A percentile compares a stretch with the other conserved stretches of the same genome.
phyloP scores from a whole-genome alignment of 108 stramenopile species.

The Cylindrotheca fusiformis region DNA sequence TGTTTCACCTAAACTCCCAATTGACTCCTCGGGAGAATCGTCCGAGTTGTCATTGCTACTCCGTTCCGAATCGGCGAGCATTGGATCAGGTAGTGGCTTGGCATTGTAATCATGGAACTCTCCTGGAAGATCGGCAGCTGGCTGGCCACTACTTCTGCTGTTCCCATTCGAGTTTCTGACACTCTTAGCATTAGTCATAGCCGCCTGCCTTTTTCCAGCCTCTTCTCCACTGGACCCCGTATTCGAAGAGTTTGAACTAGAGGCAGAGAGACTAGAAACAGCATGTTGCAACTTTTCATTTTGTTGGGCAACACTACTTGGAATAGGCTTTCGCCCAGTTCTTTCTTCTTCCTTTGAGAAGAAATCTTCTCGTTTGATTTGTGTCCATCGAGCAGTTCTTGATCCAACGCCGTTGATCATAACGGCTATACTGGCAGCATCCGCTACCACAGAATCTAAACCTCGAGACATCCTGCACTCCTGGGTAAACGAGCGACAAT shows the following conservation, averaged over 20 bases:
- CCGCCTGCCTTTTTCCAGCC: slow-evolving; percentile 20
- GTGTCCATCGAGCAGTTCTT: slow-evolving; percentile 70
- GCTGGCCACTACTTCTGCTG: slow-evolving; percentile 38
- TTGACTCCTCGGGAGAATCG: slow-evolving; percentile 45
- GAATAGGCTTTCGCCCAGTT: slow-evolving; percentile 46
- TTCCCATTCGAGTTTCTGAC: slow-evolving; percentile 64
- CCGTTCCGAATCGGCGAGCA: slow-evolving; percentile 39
- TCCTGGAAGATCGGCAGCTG: slow-evolving; percentile 33
- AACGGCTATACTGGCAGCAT: slow-evolving; percentile 79
- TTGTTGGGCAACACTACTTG: slow-evolving; percentile 48
- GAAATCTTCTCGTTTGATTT: slow-evolving; percentile 78
- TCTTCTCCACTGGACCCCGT: slow-evolving; percentile 50
- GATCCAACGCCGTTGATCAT: slow-evolving; percentile 86
- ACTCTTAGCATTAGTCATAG: slow-evolving; percentile 23
- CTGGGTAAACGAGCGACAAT: slow-evolving; percentile 17
- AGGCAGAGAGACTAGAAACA: slow-evolving; percentile 71
- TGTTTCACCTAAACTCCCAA: slow-evolving; percentile 37
- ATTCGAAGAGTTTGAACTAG: slow-evolving; percentile 62
- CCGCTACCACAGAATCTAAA: slow-evolving; percentile 70
- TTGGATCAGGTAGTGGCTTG: slow-evolving; percentile 66
- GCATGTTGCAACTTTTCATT: slow-evolving; percentile 61
- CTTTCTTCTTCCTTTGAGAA: slow-evolving; percentile 30
- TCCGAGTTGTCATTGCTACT: slow-evolving; percentile 38
- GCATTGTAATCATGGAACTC: slow-evolving; percentile 82
- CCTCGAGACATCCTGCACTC: slow-evolving; percentile 82